Evolutionary conservation across 306 rosid species (phyloP).

Genomic region (Fragaria nilgerrensis): DNA sequence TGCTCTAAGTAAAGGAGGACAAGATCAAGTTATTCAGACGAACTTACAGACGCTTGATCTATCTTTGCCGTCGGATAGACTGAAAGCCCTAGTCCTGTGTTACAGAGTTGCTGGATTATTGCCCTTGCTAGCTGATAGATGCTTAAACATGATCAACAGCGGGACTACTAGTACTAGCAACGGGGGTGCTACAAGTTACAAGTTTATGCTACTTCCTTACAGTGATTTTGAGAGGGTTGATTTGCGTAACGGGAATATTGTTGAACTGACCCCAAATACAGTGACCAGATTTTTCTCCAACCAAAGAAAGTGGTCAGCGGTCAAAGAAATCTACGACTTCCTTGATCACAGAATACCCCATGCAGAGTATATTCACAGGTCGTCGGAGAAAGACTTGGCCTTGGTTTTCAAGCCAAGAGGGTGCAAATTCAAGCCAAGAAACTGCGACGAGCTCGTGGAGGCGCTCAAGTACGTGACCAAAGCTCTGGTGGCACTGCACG

Average conservation of each 20-base stretch:
- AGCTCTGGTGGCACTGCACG: slow-evolving; percentile 81
- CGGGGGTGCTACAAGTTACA: neutral
- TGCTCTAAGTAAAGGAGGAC: slow-evolving; percentile 54
- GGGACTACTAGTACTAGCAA: neutral
- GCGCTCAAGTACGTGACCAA: slow-evolving; percentile 78
- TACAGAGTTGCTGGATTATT: slow-evolving; percentile 53
- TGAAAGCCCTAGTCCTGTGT: slow-evolving; percentile 71
- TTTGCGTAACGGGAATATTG: slow-evolving; percentile 45
- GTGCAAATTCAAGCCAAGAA: slow-evolving; percentile 46
- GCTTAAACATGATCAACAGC: slow-evolving; percentile 21
- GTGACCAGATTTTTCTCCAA: slow-evolving; percentile 48
- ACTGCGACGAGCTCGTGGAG: slow-evolving; percentile 58
- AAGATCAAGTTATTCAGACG: slow-evolving; percentile 46
- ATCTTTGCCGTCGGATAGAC: slow-evolving; percentile 48
- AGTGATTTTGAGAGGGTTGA: slow-evolving; percentile 76
- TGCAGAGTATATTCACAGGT: slow-evolving; percentile 46
- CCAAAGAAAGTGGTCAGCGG: slow-evolving; percentile 57
- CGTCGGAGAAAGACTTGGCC: slow-evolving; percentile 39
- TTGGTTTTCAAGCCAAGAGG: slow-evolving; percentile 80
- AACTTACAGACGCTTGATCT: slow-evolving; percentile 61
- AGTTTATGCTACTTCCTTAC: slow-evolving; percentile 20
- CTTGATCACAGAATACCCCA: slow-evolving; percentile 79
- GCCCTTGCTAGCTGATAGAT: slow-evolving; percentile 52
- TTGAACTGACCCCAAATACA: slow-evolving; percentile 72
- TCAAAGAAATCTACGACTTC: slow-evolving; percentile 79